Evolutionary conservation across 2,329 filamentous ascomycete genomes (phyloP).

Genomic region (Onygenales sp.): DNA sequence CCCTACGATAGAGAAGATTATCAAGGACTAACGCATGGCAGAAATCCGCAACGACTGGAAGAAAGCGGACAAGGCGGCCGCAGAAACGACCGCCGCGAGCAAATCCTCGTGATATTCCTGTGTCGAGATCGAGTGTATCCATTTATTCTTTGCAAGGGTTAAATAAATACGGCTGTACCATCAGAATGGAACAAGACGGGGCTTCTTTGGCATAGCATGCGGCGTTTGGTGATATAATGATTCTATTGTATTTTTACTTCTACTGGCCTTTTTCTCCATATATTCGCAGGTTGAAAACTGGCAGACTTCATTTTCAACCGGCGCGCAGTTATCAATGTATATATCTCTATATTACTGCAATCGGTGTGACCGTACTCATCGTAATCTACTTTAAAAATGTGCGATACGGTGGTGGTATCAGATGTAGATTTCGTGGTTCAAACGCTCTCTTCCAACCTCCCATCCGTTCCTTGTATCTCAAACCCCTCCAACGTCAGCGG

Average conservation of each 20-base stretch:
- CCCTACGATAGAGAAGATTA: neutral
- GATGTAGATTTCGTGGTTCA: no score
- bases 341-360: no score
- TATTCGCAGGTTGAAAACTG: neutral
- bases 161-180: neutral
- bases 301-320: no score
- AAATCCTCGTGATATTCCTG: neutral
- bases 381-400: no score
- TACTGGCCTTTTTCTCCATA: neutral
- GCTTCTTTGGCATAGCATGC: constrained; percentile 6
- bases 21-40: constrained; percentile 10
- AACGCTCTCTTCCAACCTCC: no score
- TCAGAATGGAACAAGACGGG: neutral
- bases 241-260: neutral
- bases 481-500: no score
- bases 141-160: neutral
- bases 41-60: constrained; percentile 40
- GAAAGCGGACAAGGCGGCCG: constrained; percentile 19
- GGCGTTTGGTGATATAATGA: constrained; percentile 8
- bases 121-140: neutral
- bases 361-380: no score
- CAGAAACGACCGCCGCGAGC: constrained; percentile 17
- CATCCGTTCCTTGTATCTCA: no score
- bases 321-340: no score
- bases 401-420: no score